phyloP scores from a whole-genome alignment of 352 stramenopile genomes.

The Phytophthora cajani region DNA sequence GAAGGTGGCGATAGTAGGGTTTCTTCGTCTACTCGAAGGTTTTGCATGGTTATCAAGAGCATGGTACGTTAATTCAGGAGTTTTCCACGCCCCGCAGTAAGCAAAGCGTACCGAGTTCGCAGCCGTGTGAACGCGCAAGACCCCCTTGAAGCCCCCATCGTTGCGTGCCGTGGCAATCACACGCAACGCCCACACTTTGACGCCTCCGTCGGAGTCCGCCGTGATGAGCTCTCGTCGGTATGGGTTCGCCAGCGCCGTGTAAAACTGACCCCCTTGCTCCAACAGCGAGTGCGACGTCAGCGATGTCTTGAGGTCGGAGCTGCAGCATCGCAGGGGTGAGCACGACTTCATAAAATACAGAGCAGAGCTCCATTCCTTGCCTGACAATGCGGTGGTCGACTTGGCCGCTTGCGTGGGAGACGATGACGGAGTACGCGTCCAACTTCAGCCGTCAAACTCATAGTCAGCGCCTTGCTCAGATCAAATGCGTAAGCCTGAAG shows the following conservation, averaged over 20 bases:
- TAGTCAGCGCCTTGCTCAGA: not conserved
- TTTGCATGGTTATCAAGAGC: not conserved
- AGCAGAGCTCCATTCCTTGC: slow-evolving; percentile 18
- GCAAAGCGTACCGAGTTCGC: slow-evolving; percentile 30
- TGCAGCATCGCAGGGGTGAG: slow-evolving; percentile 10
- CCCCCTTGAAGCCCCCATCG: slow-evolving; percentile 48
- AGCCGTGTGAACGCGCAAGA: slow-evolving; percentile 58
- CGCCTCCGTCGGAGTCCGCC: slow-evolving; percentile 52
- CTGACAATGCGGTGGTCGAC: slow-evolving; percentile 56
- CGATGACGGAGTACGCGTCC: slow-evolving; percentile 51
- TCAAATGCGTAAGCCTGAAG: not conserved
- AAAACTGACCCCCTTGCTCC: slow-evolving; percentile 37
- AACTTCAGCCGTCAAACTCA: slow-evolving; percentile 32
- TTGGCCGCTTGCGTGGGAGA: slow-evolving; percentile 27
- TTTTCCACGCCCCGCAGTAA: not conserved
- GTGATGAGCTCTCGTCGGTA: slow-evolving; percentile 55
- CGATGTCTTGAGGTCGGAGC: slow-evolving; percentile 50
- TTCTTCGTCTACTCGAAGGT: slow-evolving; percentile 32
- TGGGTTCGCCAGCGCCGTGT: slow-evolving; percentile 47
- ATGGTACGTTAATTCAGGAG: not conserved
- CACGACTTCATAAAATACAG: not conserved
- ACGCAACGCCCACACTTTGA: slow-evolving; percentile 63
- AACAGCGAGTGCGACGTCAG: slow-evolving; percentile 42
- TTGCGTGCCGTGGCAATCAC: slow-evolving; percentile 28
- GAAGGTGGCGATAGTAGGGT: slow-evolving; percentile 42